phyloP scores from a whole-genome alignment of 2,329 filamentous ascomycete species.

The Diaporthe australafricana region DNA sequence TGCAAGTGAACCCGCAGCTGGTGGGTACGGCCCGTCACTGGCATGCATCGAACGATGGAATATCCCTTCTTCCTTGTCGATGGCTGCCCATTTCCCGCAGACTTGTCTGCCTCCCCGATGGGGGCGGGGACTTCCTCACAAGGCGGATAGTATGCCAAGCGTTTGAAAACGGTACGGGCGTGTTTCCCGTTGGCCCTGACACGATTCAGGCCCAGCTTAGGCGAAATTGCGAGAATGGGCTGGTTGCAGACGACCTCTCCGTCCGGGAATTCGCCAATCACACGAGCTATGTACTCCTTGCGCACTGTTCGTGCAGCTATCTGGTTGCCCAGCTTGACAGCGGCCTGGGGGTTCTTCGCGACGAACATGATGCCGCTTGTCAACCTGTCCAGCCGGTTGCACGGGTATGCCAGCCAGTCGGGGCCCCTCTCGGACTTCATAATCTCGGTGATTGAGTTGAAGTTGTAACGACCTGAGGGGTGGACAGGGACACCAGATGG shows the following conservation, averaged over 20 bases:
- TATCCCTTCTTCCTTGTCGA: slow-evolving; percentile 78
- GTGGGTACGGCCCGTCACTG: slow-evolving; percentile 93
- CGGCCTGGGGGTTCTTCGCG: slow-evolving; percentile 84
- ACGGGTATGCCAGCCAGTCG: slow-evolving; percentile 72
- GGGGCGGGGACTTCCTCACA: slow-evolving; percentile 41
- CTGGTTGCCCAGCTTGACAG: slow-evolving; percentile 80
- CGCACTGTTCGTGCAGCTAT: slow-evolving; percentile 85
- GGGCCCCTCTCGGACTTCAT: slow-evolving; percentile 79
- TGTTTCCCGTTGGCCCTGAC: slow-evolving; percentile 94
- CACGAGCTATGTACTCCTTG: slow-evolving; percentile 95
- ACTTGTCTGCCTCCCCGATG: slow-evolving; percentile 38
- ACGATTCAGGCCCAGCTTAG: slow-evolving; percentile 92
- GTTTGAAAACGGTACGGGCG: slow-evolving; percentile 90
- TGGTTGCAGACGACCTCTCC: slow-evolving; percentile 93
- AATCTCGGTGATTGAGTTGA: slow-evolving; percentile 94
- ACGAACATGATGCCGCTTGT: slow-evolving; percentile 99
- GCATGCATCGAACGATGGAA: slow-evolving; percentile 93
- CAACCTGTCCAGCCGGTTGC: slow-evolving; percentile 92
- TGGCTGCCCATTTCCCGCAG: slow-evolving; percentile 47
- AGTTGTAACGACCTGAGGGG: slow-evolving; percentile 93
- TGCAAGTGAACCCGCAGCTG: slow-evolving; percentile 96
- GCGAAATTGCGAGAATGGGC: slow-evolving; percentile 92
- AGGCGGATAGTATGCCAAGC: slow-evolving; percentile 87
- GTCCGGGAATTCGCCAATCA: slow-evolving; percentile 91
- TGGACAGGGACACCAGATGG: slow-evolving; percentile 95